Evolutionary conservation across 306 rosid genomes (phyloP).

Genomic region (Vigna nakashimae): DNA sequence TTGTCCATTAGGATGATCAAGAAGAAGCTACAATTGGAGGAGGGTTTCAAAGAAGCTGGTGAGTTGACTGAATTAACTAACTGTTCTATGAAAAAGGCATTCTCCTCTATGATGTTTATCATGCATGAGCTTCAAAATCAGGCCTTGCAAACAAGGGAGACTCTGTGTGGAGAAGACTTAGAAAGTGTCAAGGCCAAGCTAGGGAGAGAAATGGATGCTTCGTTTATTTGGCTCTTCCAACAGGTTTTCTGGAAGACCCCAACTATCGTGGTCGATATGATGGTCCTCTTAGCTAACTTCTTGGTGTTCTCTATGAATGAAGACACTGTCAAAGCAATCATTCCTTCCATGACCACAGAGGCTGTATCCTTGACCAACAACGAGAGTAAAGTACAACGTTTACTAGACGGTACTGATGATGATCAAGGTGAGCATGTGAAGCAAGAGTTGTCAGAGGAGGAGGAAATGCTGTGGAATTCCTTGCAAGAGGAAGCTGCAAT

Average conservation of each 20-base stretch:
- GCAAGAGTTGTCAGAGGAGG: slow-evolving; percentile 49
- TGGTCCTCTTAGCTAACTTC: slow-evolving; percentile 75
- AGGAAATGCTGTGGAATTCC: slow-evolving; percentile 63
- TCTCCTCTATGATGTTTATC: slow-evolving; percentile 69
- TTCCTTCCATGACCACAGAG: slow-evolving; percentile 37
- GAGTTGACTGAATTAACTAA: slow-evolving; percentile 38
- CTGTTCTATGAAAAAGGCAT: slow-evolving; percentile 64
- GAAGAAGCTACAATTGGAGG: slow-evolving; percentile 61
- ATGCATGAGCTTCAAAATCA: slow-evolving; percentile 68
- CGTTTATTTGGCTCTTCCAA: slow-evolving; percentile 83
- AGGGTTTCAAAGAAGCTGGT: slow-evolving; percentile 45
- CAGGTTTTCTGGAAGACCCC: slow-evolving; percentile 75
- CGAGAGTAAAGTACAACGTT: slow-evolving; percentile 1
- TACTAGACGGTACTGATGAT: slow-evolving; percentile 29
- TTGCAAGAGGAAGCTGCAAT: slow-evolving; percentile 66
- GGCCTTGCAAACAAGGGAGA: slow-evolving; percentile 65
- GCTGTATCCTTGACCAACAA: slow-evolving; percentile 1
- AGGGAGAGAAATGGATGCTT: slow-evolving; percentile 65
- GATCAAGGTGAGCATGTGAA: slow-evolving; percentile 33
- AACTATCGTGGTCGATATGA: slow-evolving; percentile 65
- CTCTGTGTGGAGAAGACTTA: slow-evolving; percentile 61
- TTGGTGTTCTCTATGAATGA: slow-evolving; percentile 59
- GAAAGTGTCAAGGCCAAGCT: slow-evolving; percentile 55
- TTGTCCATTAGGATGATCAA: slow-evolving; percentile 65
- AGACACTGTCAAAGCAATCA: slow-evolving; percentile 42